phyloP scores from a whole-genome alignment of 805 yeast species.

The Cyberlindnera samutprakarnensis region DNA sequence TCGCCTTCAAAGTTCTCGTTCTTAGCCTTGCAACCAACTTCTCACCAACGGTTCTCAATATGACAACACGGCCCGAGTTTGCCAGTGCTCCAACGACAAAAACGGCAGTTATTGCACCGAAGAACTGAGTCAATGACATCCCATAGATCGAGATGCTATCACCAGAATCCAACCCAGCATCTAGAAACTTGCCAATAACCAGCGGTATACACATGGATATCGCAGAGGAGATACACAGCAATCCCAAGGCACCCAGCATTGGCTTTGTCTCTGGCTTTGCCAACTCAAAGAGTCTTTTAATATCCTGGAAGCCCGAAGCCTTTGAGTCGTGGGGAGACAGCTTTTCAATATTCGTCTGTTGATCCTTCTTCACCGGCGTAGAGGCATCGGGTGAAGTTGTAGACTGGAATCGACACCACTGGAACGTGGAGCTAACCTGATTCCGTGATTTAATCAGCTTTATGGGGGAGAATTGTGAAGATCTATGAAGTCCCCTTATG shows the following conservation, averaged over 20 bases:
- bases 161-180: slow-evolving; percentile 29
- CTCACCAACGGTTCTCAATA: slow-evolving; percentile 78
- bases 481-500: no score
- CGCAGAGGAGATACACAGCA: slow-evolving; percentile 65
- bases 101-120: slow-evolving; percentile 48
- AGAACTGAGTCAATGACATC: slow-evolving; percentile 55
- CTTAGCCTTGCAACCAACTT: slow-evolving; percentile 79
- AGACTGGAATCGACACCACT: slow-evolving; percentile 1
- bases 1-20: slow-evolving; percentile 65
- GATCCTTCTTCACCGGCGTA: background rate
- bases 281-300: slow-evolving; percentile 41
- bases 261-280: slow-evolving; percentile 51
- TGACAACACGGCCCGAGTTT: slow-evolving; percentile 71
- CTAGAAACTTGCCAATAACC: slow-evolving; percentile 80
- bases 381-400: background rate
- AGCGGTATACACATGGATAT: slow-evolving; percentile 78
- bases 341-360: slow-evolving; percentile 5
- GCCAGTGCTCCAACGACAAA: slow-evolving; percentile 72
- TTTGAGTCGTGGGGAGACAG: slow-evolving; percentile 27
- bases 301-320: slow-evolving; percentile 28
- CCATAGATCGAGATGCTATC: slow-evolving; percentile 40
- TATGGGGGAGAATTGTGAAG: no score
- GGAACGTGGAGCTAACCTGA: no score
- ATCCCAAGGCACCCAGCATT: slow-evolving; percentile 51
- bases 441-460: no score